Evolutionary conservation across 768 basidiomycete species (phyloP).

Genomic region (Lentinula sp.): DNA sequence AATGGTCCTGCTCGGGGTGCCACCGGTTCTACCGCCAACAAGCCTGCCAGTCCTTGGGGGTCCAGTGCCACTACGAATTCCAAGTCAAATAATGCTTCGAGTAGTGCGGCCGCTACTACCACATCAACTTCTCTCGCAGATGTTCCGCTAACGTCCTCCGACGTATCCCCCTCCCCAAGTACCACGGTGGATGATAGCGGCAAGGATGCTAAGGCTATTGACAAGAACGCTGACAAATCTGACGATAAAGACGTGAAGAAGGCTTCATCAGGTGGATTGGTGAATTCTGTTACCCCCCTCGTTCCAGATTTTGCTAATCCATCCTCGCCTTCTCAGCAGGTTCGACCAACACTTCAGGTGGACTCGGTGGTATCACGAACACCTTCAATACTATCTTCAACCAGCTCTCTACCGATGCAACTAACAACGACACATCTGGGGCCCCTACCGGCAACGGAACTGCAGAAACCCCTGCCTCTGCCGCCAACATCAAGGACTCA

Average conservation of each 20-base stretch:
- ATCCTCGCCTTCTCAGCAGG: not conserved
- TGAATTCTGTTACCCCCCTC: slow-evolving; percentile 1
- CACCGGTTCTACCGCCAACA: not conserved
- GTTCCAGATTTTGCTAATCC: not conserved
- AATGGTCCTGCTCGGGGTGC: not conserved
- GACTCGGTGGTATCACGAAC: not conserved
- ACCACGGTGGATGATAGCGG: not conserved
- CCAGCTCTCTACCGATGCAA: not conserved
- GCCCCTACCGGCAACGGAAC: not conserved
- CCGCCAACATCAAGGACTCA: not conserved
- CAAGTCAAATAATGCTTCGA: not conserved
- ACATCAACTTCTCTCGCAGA: not conserved
- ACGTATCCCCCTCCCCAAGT: not conserved
- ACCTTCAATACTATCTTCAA: not conserved
- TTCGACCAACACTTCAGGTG: slow-evolving; percentile 4
- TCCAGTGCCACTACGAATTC: not conserved
- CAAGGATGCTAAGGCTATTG: not conserved
- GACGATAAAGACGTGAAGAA: not conserved
- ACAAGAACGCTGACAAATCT: not conserved
- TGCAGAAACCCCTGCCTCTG: not conserved
- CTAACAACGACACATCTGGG: not conserved
- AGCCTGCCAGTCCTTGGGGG: not conserved
- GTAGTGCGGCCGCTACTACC: not conserved
- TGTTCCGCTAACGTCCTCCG: not conserved
- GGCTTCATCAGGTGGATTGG: slow-evolving; percentile 7